Conservation (phyloP, 805 yeast genomes). For the Priceomyces fermenticarens region DNA sequence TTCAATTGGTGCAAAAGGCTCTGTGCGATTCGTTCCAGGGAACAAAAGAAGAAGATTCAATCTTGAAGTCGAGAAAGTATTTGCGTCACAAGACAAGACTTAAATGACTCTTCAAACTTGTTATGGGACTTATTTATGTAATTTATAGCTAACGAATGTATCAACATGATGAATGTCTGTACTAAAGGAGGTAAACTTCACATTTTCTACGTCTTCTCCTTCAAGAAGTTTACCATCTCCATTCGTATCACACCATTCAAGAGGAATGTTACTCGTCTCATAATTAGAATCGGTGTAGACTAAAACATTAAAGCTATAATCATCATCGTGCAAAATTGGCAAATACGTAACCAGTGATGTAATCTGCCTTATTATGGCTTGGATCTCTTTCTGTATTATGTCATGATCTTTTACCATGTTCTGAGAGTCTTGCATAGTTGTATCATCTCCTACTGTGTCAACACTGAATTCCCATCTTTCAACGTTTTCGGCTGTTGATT, state of each 20-base stretch:
- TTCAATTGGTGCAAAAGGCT: slow-evolving; percentile 34
- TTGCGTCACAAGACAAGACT: neutral
- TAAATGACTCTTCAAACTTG: too few species aligned
- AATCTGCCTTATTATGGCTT: slow-evolving; percentile 80
- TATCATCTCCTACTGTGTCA: slow-evolving; percentile 28
- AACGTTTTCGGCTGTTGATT: slow-evolving; percentile 61
- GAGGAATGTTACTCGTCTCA: slow-evolving; percentile 55
- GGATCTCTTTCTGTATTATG: slow-evolving; percentile 71
- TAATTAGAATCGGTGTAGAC: slow-evolving; percentile 70
- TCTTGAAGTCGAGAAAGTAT: slow-evolving; percentile 25
- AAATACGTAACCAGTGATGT: slow-evolving; percentile 84
- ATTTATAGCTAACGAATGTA: slow-evolving; percentile 62
- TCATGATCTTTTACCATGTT: slow-evolving; percentile 30
- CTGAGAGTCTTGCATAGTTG: slow-evolving; percentile 2
- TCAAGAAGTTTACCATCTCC: slow-evolving; percentile 53
- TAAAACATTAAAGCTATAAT: slow-evolving; percentile 76
- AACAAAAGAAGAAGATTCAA: slow-evolving; percentile 47
- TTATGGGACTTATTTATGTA: slow-evolving; percentile 15
- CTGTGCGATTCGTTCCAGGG: slow-evolving; percentile 51
- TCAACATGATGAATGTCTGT: slow-evolving; percentile 71
- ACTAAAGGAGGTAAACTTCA: slow-evolving; percentile 63
- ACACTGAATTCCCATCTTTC: slow-evolving; percentile 88
- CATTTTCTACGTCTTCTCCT: slow-evolving; percentile 57
- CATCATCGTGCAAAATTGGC: slow-evolving; percentile 61
- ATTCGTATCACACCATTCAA: slow-evolving; percentile 78